phyloP scores from a whole-genome alignment of 2,329 filamentous ascomycete species.

The Pyrenophora teres region DNA sequence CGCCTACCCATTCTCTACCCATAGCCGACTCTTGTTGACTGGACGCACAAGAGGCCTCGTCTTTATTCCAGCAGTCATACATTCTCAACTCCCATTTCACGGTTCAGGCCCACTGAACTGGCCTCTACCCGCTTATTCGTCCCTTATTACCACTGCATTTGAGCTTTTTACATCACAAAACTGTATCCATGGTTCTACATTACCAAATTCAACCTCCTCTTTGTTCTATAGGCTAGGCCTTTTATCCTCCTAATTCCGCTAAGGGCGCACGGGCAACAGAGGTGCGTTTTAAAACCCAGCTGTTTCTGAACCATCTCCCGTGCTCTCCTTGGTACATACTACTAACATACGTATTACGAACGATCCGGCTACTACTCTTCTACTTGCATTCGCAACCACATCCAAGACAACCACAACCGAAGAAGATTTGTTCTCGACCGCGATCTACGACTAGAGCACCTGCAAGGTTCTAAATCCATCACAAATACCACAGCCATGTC shows the following conservation, averaged over 20 bases:
- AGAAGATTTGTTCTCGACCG: neutral
- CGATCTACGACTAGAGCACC: neutral
- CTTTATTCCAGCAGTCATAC: neutral
- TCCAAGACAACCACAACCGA: neutral
- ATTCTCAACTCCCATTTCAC: neutral
- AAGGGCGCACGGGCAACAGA: too few relatives aligned
- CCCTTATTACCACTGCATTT: neutral
- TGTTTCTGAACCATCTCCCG: neutral
- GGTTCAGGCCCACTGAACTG: constrained; percentile 1
- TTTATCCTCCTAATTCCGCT: neutral
- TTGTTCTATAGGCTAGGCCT: constrained; percentile 4
- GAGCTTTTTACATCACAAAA: neutral
- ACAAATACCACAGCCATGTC: too few relatives aligned
- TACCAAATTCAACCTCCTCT: neutral
- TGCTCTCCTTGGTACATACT: too few relatives aligned
- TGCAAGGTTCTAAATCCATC: too few relatives aligned
- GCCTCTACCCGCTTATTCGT: neutral
- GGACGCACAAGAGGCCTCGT: neutral
- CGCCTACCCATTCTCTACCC: neutral
- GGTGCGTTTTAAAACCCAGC: neutral
- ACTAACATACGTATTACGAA: too few relatives aligned
- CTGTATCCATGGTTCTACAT: too few relatives aligned
- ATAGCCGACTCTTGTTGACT: neutral
- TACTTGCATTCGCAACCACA: too few relatives aligned
- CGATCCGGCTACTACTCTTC: too few relatives aligned